Base-by-base conservation (phyloP, 139 green algal species). In the Auxenochlorella pyrenoidosa region DNA sequence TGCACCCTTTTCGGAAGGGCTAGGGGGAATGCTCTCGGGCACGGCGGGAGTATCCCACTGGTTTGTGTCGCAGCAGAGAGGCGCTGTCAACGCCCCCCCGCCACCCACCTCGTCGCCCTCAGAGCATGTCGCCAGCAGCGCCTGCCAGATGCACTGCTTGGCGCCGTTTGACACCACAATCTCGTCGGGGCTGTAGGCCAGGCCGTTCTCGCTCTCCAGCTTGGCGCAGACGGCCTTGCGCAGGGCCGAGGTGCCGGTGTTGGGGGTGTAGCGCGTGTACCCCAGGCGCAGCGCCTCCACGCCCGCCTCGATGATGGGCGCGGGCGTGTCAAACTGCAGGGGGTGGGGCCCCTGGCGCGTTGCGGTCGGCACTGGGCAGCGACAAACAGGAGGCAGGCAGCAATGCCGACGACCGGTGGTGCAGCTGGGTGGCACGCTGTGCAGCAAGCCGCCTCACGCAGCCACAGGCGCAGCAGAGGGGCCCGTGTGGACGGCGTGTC, bases 111-210 rank as follows among this genome's bases (percentile, higher is more conserved):
- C 94, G 83, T 98, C 95, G 3, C 92, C 95, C 13, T 90, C 84
- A 18, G 70, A 76, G 78, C 92, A 96, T 5, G 81, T 88, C 1
- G 95, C 94, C 59, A 98, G 78, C 36, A 98, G 87, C 36, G 90
- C 93, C 88, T 99, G 97, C 95, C 95, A 97, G 83, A 99, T 95
- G 75, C 94, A 91, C 90, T 99, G 97, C 93, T 99, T 99, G 82
- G 97, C 97, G 43, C 97, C 97, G 89, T 99, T 99, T 87, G 80
- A 96, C 40, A 99, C 91, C 24, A 99, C 94, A 19, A 99, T 94
- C 86, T 98, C 95, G 18, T 96, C 83, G 0, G 94, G 87, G 0
- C 4, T n/a, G 86, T 99, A 99, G 24, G 84, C 59, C 54, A 99
- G 86, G 2, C 94, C 94, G 87, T 99, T 99, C 78, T 99, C 97